Evolutionary conservation across 768 basidiomycete genomes (phyloP), one percentile per base, ranked within the genome.

Genomic region (Agrocybe praecox): DNA sequence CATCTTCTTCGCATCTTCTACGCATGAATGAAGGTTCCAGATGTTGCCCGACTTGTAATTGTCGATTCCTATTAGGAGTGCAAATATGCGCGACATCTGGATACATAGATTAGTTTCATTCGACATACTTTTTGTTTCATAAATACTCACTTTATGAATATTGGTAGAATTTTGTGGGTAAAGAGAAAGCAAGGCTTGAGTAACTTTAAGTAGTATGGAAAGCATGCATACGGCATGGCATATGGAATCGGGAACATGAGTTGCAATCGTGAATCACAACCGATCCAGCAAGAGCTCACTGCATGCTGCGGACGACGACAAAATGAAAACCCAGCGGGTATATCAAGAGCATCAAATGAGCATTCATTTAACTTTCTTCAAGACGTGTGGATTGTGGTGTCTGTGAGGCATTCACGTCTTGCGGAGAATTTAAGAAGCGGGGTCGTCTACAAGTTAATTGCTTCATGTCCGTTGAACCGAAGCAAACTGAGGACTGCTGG

Each of bases 1-100:
- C 61, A 90, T 74, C 33, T 74, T 77, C 53, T 80, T 77, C 6
- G 86, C 86, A 63, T 90, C 89, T 60, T 85, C 81, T 23, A 81
- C 81, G 65, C 85, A 87, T 40, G 84, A 82, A 53, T 85, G 79
- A 34, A 88, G 78, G 63, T 88, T 84, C 86, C 85, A 89, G 23
- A 88, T 80, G 24, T 67, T 67, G 18, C 81, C 80, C 9, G 85
- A 86, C 68, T 86, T 81, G 75, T 90, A 90, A 62, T 76, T 74
- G 72, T 89, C 86, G 59, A 90, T 81, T 42, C 88, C 88, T 58
- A 90, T 77, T 60, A 90, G 73, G 55, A 90, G 79, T 0, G 86
- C 86, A 61, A 87, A 90, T 42, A 87, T 71, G 18, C 80, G 82
- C 11, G 63, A 57, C 67, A 66, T 68, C 71, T 67, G 48, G n/a